phyloP scores from a whole-genome alignment of 306 rosid species.

The Albizia julibrissin region DNA sequence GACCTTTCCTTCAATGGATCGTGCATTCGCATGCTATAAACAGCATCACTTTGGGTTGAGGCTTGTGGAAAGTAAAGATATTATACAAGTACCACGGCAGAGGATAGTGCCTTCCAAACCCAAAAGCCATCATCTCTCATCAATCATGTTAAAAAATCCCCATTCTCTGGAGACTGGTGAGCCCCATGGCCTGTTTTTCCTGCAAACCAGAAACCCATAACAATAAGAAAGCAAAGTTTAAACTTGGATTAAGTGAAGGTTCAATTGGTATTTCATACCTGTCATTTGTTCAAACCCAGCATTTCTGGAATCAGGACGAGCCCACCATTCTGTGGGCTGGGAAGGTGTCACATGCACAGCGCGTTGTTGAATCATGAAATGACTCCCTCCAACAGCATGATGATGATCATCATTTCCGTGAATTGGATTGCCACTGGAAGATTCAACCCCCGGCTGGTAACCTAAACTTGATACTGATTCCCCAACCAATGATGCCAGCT shows the following conservation, averaged over 20 bases:
- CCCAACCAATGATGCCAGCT: slow-evolving; percentile 66
- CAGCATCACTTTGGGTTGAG: slow-evolving; percentile 46
- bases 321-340: slow-evolving; percentile 75
- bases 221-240: background rate
- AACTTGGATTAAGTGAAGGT: background rate
- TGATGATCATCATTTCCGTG: slow-evolving; percentile 78
- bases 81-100: slow-evolving; percentile 56
- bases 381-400: slow-evolving; percentile 70
- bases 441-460: slow-evolving; percentile 60
- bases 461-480: slow-evolving; percentile 57
- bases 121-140: slow-evolving; percentile 42
- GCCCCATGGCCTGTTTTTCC: slow-evolving; percentile 65
- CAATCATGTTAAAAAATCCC: slow-evolving; percentile 82
- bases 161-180: slow-evolving; percentile 83
- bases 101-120: slow-evolving; percentile 29
- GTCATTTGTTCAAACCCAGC: slow-evolving; percentile 63
- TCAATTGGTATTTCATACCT: slow-evolving; percentile 44
- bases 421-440: slow-evolving; percentile 59
- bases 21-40: slow-evolving; percentile 51
- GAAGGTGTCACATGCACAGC: slow-evolving; percentile 63
- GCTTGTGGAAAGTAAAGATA: slow-evolving; percentile 52
- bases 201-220: slow-evolving; percentile 32
- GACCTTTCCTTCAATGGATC: slow-evolving; percentile 49
- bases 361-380: slow-evolving; percentile 74
- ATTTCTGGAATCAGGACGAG: slow-evolving; percentile 57